phyloP scores from a whole-genome alignment of 2,329 filamentous ascomycete species.

The Fusarium kyushuense region DNA sequence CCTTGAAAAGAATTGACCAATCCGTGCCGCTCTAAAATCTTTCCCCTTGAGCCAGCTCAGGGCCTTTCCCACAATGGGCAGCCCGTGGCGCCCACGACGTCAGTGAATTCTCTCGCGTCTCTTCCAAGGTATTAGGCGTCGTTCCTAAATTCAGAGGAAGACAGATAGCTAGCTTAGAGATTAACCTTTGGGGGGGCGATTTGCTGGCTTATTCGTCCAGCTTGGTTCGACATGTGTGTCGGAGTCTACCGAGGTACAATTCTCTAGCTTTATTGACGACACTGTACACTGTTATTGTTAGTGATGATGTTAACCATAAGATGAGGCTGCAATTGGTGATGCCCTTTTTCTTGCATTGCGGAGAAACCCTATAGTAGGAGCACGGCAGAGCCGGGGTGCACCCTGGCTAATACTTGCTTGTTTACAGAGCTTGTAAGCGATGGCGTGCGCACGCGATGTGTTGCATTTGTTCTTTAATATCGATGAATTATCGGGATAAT shows the following conservation, averaged over 20 bases:
- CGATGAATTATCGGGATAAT: constrained; percentile 9
- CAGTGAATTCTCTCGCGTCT: constrained; percentile 24
- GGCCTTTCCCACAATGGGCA: constrained; percentile 42
- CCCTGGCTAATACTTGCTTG: constrained; percentile 33
- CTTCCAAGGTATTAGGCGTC: constrained; percentile 19
- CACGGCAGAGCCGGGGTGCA: constrained; percentile 39
- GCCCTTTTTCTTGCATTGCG: constrained; percentile 29
- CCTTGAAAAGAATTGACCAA: constrained; percentile 26
- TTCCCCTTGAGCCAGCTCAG: constrained; percentile 44
- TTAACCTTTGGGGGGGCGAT: constrained; percentile 33
- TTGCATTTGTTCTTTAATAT: constrained; percentile 24
- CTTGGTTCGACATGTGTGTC: constrained; percentile 27
- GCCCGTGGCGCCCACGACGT: constrained; percentile 40
- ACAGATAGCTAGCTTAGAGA: constrained; percentile 16
- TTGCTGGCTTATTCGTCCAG: constrained; percentile 30
- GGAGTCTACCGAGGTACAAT: constrained; percentile 36
- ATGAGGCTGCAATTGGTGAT: constrained; percentile 33
- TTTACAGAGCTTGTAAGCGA: constrained; percentile 35
- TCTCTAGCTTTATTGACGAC: neutral
- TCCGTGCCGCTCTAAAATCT: constrained; percentile 33
- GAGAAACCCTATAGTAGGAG: constrained; percentile 31
- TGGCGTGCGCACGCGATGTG: constrained; percentile 38
- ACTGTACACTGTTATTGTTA: constrained; percentile 30
- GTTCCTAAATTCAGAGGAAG: constrained; percentile 24
- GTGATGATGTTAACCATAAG: constrained; percentile 8